Conservation (phyloP, 257 asterid species). For the Anisodus tanguticus region DNA sequence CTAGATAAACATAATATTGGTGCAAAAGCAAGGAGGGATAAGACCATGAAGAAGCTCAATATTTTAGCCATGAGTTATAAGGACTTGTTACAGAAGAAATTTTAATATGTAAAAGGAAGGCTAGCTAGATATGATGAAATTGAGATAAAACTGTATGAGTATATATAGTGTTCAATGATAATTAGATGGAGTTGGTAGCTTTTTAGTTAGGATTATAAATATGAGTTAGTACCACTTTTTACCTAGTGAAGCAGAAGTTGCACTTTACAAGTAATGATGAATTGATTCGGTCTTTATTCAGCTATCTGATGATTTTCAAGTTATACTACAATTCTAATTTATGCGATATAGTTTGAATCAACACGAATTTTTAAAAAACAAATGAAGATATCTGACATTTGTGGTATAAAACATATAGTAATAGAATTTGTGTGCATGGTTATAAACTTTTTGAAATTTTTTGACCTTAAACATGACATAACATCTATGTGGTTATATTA, state of each 20-base stretch:
- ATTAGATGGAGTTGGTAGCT: constrained; percentile 57
- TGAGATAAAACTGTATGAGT: too few species aligned
- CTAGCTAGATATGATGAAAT: too few species aligned
- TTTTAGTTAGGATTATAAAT: constrained; percentile 41
- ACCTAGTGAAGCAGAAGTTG: constrained; percentile 31
- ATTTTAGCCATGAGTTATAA: neutral
- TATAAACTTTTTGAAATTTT: too few species aligned
- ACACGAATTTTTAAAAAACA: too few species aligned
- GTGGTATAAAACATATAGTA: too few species aligned
- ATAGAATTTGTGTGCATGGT: too few species aligned
- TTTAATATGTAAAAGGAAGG: too few species aligned
- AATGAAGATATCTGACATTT: too few species aligned
- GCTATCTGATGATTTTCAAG: neutral
- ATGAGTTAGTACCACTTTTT: neutral
- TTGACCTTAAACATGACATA: too few species aligned
- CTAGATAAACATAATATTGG: neutral
- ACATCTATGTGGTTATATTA: too few species aligned
- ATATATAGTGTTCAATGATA: constrained; percentile 33
- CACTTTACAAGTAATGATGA: constrained; percentile 14
- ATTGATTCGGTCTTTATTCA: neutral
- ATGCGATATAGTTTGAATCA: too few species aligned
- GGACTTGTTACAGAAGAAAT: neutral
- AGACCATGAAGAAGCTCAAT: neutral
- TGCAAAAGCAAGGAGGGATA: neutral
- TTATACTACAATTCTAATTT: too few species aligned